A percentile compares a stretch with the other conserved stretches of the same genome.
phyloP scores from a whole-genome alignment of 768 basidiomycete genomes.

The Amanita jacksonii region DNA sequence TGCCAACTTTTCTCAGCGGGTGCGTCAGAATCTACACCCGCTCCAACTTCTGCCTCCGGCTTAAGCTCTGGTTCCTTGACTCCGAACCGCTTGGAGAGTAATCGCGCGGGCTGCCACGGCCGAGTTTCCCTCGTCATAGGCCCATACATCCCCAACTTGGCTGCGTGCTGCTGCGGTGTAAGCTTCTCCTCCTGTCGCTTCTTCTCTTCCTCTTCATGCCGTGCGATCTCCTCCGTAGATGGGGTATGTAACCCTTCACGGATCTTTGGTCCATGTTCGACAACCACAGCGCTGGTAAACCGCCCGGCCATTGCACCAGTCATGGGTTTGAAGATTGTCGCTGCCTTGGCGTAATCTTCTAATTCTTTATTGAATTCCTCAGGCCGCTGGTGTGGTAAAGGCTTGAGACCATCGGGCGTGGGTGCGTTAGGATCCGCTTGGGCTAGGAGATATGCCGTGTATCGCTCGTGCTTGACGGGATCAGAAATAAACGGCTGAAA shows the following conservation, averaged over 20 bases:
- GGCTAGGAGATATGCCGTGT: constrained; percentile 70
- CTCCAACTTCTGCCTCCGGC: constrained; percentile 25
- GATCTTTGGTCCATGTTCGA: constrained; percentile 56
- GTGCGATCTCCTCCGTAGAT: constrained; percentile 30
- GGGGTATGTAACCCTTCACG: constrained; percentile 65
- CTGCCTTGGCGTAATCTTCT: constrained; percentile 79
- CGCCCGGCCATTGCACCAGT: constrained; percentile 88
- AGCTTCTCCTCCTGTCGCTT: constrained; percentile 46
- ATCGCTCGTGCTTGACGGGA: constrained; percentile 75
- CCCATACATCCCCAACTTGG: constrained; percentile 84
- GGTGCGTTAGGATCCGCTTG: constrained; percentile 45
- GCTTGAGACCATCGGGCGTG: constrained; percentile 37
- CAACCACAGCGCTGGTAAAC: constrained; percentile 74
- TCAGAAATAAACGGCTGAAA: constrained; percentile 84
- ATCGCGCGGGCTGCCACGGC: constrained; percentile 71
- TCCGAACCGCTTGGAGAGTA: constrained; percentile 91
- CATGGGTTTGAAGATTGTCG: constrained; percentile 85
- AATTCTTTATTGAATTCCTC: constrained; percentile 79
- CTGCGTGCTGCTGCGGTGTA: constrained; percentile 75
- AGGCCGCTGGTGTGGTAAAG: constrained; percentile 44
- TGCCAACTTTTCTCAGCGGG: constrained; percentile 9
- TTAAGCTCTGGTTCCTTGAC: constrained; percentile 77
- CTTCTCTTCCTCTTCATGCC: constrained; percentile 30
- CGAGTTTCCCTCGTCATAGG: constrained; percentile 67
- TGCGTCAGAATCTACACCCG: constrained; percentile 17